These are phyloP conservation scores for Trypanosoma platydactyli DNA, from an alignment of 208 protist genomes.

Conservation along the genomic window DNA sequence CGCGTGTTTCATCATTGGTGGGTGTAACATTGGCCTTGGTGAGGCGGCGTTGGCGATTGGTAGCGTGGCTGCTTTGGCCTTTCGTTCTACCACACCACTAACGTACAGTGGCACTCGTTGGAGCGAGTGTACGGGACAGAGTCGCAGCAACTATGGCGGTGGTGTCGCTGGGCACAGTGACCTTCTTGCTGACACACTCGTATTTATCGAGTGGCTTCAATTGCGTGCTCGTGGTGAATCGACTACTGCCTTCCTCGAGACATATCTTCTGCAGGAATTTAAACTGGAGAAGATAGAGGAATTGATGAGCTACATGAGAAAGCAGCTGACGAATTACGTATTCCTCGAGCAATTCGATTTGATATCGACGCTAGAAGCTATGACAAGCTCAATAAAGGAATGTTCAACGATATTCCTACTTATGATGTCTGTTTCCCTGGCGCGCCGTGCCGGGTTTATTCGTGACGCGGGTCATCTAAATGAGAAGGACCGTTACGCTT, in stretches of 20 bases:
- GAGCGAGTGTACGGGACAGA: conserved; percentile 42
- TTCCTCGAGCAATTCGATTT: conserved; percentile 70
- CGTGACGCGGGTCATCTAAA: conserved; percentile 67
- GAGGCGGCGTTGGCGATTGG: conserved; percentile 69
- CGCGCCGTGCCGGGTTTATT: conserved; percentile 66
- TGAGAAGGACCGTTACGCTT: conserved; percentile 53
- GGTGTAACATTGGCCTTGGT: conserved; percentile 74
- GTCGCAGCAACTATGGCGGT: conserved; percentile 64
- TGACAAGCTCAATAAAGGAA: conserved; percentile 39
- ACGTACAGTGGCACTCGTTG: conserved; percentile 32
- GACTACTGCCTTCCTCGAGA: conserved; percentile 40
- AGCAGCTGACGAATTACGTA: conserved; percentile 83
- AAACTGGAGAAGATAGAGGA: conserved; percentile 56
- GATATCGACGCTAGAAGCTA: conserved; percentile 30
- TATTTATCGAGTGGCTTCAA: conserved; percentile 79
- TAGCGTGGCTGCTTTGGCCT: conserved; percentile 59
- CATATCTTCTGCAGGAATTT: conserved; percentile 54
- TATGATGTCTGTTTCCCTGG: conserved; percentile 55
- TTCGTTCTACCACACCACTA: conserved; percentile 35
- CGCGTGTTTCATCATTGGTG: conserved; percentile 70
- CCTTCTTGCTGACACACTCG: conserved; percentile 73
- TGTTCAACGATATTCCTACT: conserved; percentile 77
- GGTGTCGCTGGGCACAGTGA: conserved; percentile 76
- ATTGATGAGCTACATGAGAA: conserved; percentile 65
- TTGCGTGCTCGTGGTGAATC: conserved; percentile 40